phyloP scores from a whole-genome alignment of 1,284 basidiomycete genomes.

The Pterula multifida region DNA sequence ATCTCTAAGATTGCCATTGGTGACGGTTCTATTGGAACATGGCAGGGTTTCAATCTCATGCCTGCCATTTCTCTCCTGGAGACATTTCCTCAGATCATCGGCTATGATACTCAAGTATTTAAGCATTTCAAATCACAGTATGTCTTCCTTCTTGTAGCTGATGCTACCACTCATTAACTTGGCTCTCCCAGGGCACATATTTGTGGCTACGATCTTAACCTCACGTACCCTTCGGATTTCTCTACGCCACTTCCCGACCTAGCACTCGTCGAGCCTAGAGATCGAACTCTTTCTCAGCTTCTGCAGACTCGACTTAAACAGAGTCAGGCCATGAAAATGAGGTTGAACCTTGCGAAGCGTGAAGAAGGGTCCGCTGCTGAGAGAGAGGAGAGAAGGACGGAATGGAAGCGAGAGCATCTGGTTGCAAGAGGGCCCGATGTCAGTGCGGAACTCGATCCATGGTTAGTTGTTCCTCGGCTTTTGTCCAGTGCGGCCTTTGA shows the following conservation, averaged over 20 bases:
- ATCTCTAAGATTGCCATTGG: constrained; percentile 58
- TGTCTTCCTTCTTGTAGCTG: constrained; percentile 14
- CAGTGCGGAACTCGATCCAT: constrained; percentile 29
- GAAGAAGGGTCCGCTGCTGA: constrained; percentile 12
- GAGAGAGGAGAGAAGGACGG: constrained; percentile 16
- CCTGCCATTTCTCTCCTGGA: constrained; percentile 41
- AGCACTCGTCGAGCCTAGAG: constrained; percentile 9
- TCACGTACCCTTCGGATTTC: constrained; percentile 37
- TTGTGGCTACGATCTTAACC: constrained; percentile 54
- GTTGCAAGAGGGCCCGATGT: background rate
- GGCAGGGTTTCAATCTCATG: constrained; percentile 3
- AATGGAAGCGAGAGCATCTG: constrained; percentile 29
- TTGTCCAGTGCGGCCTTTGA: no score
- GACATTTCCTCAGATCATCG: constrained; percentile 64
- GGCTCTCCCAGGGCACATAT: constrained; percentile 32
- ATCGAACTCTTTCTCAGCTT: constrained; percentile 4
- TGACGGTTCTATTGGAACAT: constrained; percentile 28
- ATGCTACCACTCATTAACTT: constrained; percentile 2
- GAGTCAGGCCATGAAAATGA: background rate
- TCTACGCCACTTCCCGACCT: background rate
- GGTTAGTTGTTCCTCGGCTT: no score
- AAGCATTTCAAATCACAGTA: constrained; percentile 59
- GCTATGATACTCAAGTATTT: constrained; percentile 52
- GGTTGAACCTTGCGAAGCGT: background rate
- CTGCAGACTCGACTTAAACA: background rate